These are phyloP conservation scores for Cucurbita moschata DNA, from an alignment of 306 rosid species.

Conservation along the genomic window DNA sequence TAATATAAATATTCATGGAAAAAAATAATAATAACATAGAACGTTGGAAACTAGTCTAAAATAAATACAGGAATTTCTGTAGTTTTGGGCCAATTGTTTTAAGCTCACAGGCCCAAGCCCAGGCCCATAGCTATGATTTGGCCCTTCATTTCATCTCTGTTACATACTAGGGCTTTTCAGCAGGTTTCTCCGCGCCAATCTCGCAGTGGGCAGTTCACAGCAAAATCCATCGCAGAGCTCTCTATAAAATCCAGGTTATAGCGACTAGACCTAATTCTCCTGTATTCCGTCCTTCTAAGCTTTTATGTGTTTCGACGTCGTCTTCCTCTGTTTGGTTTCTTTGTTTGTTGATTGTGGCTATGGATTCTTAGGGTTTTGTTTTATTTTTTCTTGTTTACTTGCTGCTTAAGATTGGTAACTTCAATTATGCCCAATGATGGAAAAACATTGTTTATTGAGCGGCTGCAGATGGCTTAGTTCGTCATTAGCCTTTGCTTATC, in stretches of 20 bases:
- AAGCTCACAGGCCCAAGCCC: not conserved
- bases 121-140: not conserved
- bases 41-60: too few relatives aligned
- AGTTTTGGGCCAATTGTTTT: not conserved
- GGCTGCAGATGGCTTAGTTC: not conserved
- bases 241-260: not conserved
- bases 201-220: not conserved
- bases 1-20: too few relatives aligned
- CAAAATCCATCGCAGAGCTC: not conserved
- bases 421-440: not conserved
- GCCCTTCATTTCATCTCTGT: not conserved
- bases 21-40: too few relatives aligned
- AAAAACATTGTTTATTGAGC: not conserved
- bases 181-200: not conserved
- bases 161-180: not conserved
- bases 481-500: not conserved
- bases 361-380: not conserved
- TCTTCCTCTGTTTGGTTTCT: not conserved
- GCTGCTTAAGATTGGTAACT: not conserved
- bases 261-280: not conserved
- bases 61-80: too few relatives aligned
- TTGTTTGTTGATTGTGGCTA: not conserved
- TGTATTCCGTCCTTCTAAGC: not conserved
- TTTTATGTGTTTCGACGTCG: not conserved
- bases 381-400: not conserved